Base-by-base conservation (phyloP, 2,329 filamentous ascomycete genomes). In the Metarhizium brunneum region DNA sequence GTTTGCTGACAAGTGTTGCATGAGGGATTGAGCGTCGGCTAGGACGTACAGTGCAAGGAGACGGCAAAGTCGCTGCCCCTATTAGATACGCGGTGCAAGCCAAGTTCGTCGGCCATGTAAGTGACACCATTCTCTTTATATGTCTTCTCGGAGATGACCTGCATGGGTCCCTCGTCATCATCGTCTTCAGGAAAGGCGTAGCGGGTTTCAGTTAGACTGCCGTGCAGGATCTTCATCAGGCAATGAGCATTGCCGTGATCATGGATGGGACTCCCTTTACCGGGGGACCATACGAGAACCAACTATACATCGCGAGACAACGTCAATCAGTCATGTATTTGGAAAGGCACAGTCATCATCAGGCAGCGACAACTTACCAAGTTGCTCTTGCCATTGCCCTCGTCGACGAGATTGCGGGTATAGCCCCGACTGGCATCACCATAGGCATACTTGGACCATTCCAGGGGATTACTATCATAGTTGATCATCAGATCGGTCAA, bases 41-140 rank as follows among this genome's bases (percentile, higher is more conserved):
- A 48, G n/a, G 38, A 73, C 79, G 65, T 74, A 83, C 81, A 73
- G 72, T 96, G 92, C 60, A 96, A 74, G 56, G 90, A 95, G 51
- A 96, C 85, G 61, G 91, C 92, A 66, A 87, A 85, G 68, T 90
- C 82, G 64, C 81, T 78, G 50, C 88, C 84, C 30, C 82, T 81
- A 69, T 96, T 96, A 61, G 81, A 83, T 57, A 96, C 86, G 54
- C 85, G 84, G 72, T 96, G 92, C 47, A 96, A 77, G 20, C 92
- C 92, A 32, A 96, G 83, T 73, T 90, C 83, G 68, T 96, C 92
- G 43, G 89, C 88, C 86, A 96, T 96, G 71, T 96, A 96, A 8
- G 90, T 86, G 43, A 95, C 90, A 59, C 87, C 76, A 61, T 92
- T 86, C 66, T 86, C 77, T 52, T 76, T 73, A 65, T 90, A 88